These are phyloP conservation scores for Plenodomus lindquistii DNA, from an alignment of 2,329 filamentous ascomycete species.

Conservation along the genomic window DNA sequence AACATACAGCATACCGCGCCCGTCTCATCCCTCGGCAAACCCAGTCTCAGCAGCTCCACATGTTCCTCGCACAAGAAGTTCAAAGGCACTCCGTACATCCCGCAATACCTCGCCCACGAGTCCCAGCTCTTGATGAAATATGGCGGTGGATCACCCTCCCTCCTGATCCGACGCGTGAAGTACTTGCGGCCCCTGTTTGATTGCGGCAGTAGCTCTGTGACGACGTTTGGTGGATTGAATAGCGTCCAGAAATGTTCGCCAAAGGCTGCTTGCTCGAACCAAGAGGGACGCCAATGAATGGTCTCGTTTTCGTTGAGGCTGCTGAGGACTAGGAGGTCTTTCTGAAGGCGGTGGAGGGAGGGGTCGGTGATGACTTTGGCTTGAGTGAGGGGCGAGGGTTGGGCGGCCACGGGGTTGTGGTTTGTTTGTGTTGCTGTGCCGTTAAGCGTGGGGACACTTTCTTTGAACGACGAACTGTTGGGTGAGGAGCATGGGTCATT, in stretches of 20 bases:
- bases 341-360: constrained; percentile 23
- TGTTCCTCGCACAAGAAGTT: constrained; percentile 29
- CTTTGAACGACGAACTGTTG: not conserved
- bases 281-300: constrained; percentile 33
- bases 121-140: constrained; percentile 25
- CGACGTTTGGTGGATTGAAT: constrained; percentile 35
- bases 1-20: constrained; percentile 13
- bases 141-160: constrained; percentile 14
- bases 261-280: constrained; percentile 19
- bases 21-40: constrained; percentile 8
- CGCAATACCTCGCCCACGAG: constrained; percentile 28
- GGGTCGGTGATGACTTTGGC: constrained; percentile 12
- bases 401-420: too few species aligned
- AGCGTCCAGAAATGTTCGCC: constrained; percentile 26
- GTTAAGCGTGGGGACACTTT: too few species aligned
- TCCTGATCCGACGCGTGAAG: constrained; percentile 29
- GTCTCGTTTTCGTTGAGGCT: constrained; percentile 31
- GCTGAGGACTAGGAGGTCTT: constrained; percentile 33
- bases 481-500: not conserved
- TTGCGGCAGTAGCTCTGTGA: constrained; percentile 18
- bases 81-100: constrained; percentile 23
- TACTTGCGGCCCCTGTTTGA: constrained; percentile 1
- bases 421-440: too few species aligned
- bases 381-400: constrained; percentile 12
- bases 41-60: constrained; percentile 22